Evolutionary conservation across 768 basidiomycete genomes (phyloP).

Genomic region (Hirschioporus abietinus): DNA sequence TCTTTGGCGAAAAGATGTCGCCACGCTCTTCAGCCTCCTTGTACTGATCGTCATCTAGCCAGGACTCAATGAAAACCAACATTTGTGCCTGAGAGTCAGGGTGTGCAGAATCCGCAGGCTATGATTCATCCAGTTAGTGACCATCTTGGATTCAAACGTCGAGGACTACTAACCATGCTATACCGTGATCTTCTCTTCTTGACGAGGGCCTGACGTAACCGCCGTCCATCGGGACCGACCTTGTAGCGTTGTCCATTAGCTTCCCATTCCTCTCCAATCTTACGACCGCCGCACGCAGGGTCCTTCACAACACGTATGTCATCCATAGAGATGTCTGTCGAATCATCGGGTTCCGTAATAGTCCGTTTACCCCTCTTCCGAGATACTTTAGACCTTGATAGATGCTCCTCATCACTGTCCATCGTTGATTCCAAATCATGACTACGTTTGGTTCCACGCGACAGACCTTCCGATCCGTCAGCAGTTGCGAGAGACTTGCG

Average conservation of each 20-base stretch:
- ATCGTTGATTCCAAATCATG: constrained; percentile 46
- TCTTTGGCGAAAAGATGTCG: not conserved
- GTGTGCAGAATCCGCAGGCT: constrained; percentile 78
- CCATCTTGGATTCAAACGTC: not conserved
- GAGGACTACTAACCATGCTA: constrained; percentile 53
- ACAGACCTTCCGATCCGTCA: constrained; percentile 33
- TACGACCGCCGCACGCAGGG: constrained; percentile 48
- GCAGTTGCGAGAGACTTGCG: constrained; percentile 31
- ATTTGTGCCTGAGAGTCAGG: constrained; percentile 65
- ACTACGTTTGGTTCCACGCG: constrained; percentile 63
- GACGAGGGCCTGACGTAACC: constrained; percentile 63
- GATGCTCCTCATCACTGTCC: constrained; percentile 22
- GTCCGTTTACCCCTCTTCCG: constrained; percentile 46
- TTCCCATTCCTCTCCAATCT: constrained; percentile 75
- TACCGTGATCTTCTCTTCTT: constrained; percentile 68
- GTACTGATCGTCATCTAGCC: constrained; percentile 75
- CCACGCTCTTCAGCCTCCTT: constrained; percentile 50
- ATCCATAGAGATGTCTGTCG: constrained; percentile 43
- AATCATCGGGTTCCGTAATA: constrained; percentile 31
- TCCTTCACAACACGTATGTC: constrained; percentile 43
- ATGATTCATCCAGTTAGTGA: constrained; percentile 11
- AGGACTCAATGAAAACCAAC: constrained; percentile 71
- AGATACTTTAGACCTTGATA: constrained; percentile 32
- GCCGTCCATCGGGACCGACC: constrained; percentile 63
- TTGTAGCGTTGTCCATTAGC: constrained; percentile 65